Evolutionary conservation across 257 asterid species (phyloP), one percentile per base, ranked within the genome.

Genomic region (Agastache rugosa): DNA sequence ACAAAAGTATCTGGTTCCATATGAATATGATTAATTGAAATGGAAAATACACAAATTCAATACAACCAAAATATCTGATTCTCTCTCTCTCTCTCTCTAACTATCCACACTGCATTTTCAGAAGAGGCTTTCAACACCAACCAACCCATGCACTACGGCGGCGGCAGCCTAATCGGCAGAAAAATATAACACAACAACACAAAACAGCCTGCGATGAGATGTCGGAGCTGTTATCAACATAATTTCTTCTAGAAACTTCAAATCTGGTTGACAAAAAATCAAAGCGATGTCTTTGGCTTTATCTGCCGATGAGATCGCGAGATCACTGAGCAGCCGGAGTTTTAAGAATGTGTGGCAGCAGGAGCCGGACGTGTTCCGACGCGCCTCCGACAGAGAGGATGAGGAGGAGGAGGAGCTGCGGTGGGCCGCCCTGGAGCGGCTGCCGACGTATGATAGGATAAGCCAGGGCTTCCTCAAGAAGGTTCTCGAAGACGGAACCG

Each of bases 341-440:
- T 63, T 65, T 27, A 44, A 39, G 45, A 77, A 63, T 0, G 71
- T 55, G 55, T 73, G 76, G 79, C 79, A 60, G 69, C 72, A 72
- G 47, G 74, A 51, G 53, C 71, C 74, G 15, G 78, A 72, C 11
- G 76, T 68, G 8, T 81, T 77, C 80, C 7, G 72, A 27, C 64
- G 55, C 71, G 27, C 76, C 20, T 39, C 44, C 12, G 44, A 54
- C 3, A 22, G 68, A 1, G 67, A 53, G 51, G 67, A 62, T 0
- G 81, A 82, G 44, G 44, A 39, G 17, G 87, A 85, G 74, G 85
- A 65, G 63, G 84, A 75, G 79, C 87, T 82, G 12, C 73, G 78
- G 59, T 82, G 85, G 86, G 86, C 83, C 2, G 87, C 89, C 3
- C 67, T 85, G 1, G 85, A 85, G 81, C 81, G 86, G 64, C 87